Percentiles rank a stretch among this genome's conserved stretches.
These are phyloP conservation scores for Cercospora brassicicola DNA, from an alignment of 2,329 filamentous ascomycete species.

Conservation along the genomic window DNA sequence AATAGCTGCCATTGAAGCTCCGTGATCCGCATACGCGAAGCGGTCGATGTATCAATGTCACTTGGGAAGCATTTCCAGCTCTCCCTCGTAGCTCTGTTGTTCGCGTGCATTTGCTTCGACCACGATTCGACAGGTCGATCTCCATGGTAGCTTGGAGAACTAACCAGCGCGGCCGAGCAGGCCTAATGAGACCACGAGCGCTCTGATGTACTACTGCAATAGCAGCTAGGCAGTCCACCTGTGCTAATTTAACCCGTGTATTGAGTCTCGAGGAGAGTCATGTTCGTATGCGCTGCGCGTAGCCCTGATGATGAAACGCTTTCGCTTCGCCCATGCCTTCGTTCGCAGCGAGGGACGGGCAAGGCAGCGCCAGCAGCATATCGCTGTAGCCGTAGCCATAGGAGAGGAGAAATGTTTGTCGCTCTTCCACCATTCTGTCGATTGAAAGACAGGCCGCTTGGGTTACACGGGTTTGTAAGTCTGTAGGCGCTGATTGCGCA, in stretches of 20 bases:
- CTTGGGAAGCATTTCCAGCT: not conserved
- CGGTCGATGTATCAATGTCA: not conserved
- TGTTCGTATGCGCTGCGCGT: not conserved
- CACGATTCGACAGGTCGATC: too few relatives aligned
- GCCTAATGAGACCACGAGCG: not conserved
- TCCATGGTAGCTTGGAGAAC: not conserved
- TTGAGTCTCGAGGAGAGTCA: too few relatives aligned
- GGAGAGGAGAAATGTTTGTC: not conserved
- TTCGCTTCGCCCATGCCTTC: not conserved
- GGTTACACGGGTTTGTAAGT: not conserved
- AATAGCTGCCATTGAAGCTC: not conserved
- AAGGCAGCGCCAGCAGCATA: not conserved
- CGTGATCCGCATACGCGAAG: not conserved
- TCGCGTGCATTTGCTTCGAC: not conserved
- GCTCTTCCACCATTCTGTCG: not conserved
- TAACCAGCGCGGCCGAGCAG: not conserved
- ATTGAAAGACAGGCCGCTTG: not conserved
- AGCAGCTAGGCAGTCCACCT: not conserved
- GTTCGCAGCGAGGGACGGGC: not conserved
- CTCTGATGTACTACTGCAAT: not conserved
- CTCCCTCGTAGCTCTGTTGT: not conserved
- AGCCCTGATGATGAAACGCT: not conserved
- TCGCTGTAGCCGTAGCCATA: not conserved
- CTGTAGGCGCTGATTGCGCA: not conserved
- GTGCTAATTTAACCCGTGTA: not conserved